A percentile compares a stretch with the other conserved stretches of the same genome.
phyloP scores from a whole-genome alignment of 2,329 filamentous ascomycete species.

The Zasmidium cellare region DNA sequence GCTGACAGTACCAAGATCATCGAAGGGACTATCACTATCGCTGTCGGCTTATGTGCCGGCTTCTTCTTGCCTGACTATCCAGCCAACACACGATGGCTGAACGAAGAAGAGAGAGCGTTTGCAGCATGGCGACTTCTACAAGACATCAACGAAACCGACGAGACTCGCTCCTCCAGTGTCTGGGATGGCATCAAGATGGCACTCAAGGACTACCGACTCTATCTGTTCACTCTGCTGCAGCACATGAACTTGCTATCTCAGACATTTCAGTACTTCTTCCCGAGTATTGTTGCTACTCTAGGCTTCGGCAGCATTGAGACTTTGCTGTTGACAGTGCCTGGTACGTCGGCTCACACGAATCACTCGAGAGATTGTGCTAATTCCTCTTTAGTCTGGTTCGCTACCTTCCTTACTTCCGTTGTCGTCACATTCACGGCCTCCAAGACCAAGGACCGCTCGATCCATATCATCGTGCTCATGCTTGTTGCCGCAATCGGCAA shows the following conservation, averaged over 20 bases:
- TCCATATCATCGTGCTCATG: constrained; percentile 58
- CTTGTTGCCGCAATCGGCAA: constrained; percentile 55
- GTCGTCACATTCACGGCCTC: constrained; percentile 58
- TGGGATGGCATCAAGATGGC: constrained; percentile 51
- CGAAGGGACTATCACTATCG: constrained; percentile 28
- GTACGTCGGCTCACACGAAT: neutral
- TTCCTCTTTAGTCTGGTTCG: constrained; percentile 56
- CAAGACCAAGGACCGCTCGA: constrained; percentile 55
- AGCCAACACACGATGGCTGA: constrained; percentile 54
- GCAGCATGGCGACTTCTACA: constrained; percentile 54
- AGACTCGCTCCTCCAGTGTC: constrained; percentile 39
- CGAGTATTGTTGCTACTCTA: constrained; percentile 62
- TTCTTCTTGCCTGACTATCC: constrained; percentile 53
- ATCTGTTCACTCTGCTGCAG: constrained; percentile 57
- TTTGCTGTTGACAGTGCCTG: constrained; percentile 54
- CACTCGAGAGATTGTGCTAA: neutral
- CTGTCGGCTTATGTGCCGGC: constrained; percentile 26
- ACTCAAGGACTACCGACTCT: constrained; percentile 52
- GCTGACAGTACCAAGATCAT: constrained; percentile 30
- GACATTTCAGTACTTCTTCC: constrained; percentile 65
- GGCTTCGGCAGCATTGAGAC: constrained; percentile 58
- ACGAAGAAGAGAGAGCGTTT: constrained; percentile 53
- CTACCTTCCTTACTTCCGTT: constrained; percentile 55
- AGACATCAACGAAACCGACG: constrained; percentile 49
- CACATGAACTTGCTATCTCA: constrained; percentile 55